Evolutionary conservation across 208 protist genomes (phyloP).

Genomic region (Trypanosoma melophagium): DNA sequence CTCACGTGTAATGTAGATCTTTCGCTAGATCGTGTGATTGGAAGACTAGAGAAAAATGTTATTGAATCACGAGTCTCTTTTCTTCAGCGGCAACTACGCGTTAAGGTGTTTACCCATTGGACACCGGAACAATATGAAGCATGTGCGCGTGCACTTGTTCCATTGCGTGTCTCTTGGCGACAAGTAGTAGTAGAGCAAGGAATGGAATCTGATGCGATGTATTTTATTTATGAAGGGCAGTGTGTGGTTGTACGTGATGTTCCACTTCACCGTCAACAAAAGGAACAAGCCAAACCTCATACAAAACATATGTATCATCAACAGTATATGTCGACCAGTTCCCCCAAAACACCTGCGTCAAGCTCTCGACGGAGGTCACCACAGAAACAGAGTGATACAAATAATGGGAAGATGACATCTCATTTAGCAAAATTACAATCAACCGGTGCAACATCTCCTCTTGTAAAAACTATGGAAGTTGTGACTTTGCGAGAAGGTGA

Average conservation of each 20-base stretch:
- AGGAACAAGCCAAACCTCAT: not conserved
- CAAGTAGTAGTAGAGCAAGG: slow-evolving; percentile 63
- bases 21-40: slow-evolving; percentile 31
- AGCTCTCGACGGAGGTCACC: not conserved
- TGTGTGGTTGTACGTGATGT: slow-evolving; percentile 53
- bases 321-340: not conserved
- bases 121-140: slow-evolving; percentile 19
- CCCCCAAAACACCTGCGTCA: not conserved
- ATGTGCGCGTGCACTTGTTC: slow-evolving; percentile 41
- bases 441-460: not conserved
- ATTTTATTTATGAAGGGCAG: slow-evolving; percentile 58
- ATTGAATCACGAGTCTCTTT: slow-evolving; percentile 38
- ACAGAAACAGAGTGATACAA: not conserved
- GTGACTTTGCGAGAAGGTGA: slow-evolving; percentile 56
- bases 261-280: slow-evolving; percentile 14
- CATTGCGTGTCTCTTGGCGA: slow-evolving; percentile 45
- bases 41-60: slow-evolving; percentile 33
- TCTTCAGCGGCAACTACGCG: slow-evolving; percentile 35
- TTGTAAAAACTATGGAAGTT: slow-evolving; percentile 50
- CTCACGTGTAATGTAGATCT: slow-evolving; percentile 26
- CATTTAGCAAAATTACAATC: not conserved
- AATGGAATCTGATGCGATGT: slow-evolving; percentile 51
- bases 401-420: not conserved
- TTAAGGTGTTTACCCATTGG: slow-evolving; percentile 34
- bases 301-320: not conserved